Evolutionary conservation across 345 rosid species (phyloP).

Genomic region (Tarenaya hassleriana): DNA sequence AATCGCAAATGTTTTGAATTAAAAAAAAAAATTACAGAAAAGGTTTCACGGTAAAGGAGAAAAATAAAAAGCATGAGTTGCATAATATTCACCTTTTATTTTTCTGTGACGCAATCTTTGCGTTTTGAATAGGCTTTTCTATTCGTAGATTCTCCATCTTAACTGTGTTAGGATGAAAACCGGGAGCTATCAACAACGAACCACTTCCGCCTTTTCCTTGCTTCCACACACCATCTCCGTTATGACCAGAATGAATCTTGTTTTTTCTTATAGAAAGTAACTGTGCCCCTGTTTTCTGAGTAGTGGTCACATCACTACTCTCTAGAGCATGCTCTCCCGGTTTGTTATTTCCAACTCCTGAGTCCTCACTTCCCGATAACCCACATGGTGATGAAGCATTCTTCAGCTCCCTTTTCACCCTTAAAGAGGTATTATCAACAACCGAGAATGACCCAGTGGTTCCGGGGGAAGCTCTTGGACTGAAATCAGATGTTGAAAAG

Average conservation of each 20-base stretch:
- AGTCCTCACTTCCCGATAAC: slow-evolving; percentile 81
- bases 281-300: slow-evolving; percentile 47
- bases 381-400: slow-evolving; percentile 60
- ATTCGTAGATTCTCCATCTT: slow-evolving; percentile 49
- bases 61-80: slow-evolving; percentile 12
- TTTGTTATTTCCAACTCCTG: slow-evolving; percentile 69
- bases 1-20: slow-evolving; percentile 3
- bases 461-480: slow-evolving; percentile 50
- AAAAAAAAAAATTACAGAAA: background rate
- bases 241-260: slow-evolving; percentile 46
- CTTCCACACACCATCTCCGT: slow-evolving; percentile 58
- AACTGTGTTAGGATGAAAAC: slow-evolving; percentile 46
- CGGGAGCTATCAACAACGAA: slow-evolving; percentile 44
- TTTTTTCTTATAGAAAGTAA: slow-evolving; percentile 49
- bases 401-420: slow-evolving; percentile 52
- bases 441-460: slow-evolving; percentile 40
- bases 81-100: slow-evolving; percentile 54
- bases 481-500: slow-evolving; percentile 48
- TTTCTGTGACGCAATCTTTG: slow-evolving; percentile 57
- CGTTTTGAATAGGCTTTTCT: slow-evolving; percentile 54
- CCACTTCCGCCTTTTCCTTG: slow-evolving; percentile 74
- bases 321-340: slow-evolving; percentile 52
- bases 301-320: slow-evolving; percentile 41
- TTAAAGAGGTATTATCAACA: slow-evolving; percentile 39
- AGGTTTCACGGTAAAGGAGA: slow-evolving; percentile 15